Evolutionary conservation across 805 yeast species (phyloP).

Genomic region (Sungouiella blattae): DNA sequence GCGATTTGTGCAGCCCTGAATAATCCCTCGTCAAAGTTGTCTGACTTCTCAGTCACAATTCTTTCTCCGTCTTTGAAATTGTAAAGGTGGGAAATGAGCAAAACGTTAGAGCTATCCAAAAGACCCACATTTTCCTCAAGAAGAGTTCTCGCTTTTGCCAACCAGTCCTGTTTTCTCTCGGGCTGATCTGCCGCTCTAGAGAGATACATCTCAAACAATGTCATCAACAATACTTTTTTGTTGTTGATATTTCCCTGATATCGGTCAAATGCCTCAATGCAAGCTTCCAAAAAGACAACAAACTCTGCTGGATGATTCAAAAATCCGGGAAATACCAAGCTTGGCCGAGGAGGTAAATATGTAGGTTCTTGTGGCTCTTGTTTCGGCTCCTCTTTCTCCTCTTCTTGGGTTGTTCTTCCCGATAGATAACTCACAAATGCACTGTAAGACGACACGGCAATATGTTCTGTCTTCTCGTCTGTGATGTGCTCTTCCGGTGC

Average conservation of each 20-base stretch:
- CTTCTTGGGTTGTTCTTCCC: constrained; percentile 4
- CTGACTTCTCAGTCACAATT: constrained; percentile 35
- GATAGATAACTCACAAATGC: constrained; percentile 16
- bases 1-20: constrained; percentile 64
- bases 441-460: constrained; percentile 11
- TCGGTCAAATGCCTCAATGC: constrained; percentile 70
- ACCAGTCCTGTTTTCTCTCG: constrained; percentile 53
- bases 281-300: constrained; percentile 89
- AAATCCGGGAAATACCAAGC: constrained; percentile 81
- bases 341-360: constrained; percentile 88
- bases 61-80: constrained; percentile 50
- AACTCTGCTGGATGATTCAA: constrained; percentile 84
- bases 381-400: constrained; percentile 1
- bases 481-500: constrained; percentile 2
- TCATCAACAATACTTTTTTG: constrained; percentile 66
- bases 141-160: constrained; percentile 55
- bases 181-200: constrained; percentile 42
- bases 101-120: constrained; percentile 53
- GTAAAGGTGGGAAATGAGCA: constrained; percentile 56
- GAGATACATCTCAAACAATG: constrained; percentile 79
- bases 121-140: constrained; percentile 44
- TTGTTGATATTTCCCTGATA: constrained; percentile 72
- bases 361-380: constrained; percentile 42
- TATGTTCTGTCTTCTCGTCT: constrained; percentile 5
- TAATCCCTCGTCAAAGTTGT: constrained; percentile 43